phyloP scores from a whole-genome alignment of 441 rosid species.

The Populus hybrid region DNA sequence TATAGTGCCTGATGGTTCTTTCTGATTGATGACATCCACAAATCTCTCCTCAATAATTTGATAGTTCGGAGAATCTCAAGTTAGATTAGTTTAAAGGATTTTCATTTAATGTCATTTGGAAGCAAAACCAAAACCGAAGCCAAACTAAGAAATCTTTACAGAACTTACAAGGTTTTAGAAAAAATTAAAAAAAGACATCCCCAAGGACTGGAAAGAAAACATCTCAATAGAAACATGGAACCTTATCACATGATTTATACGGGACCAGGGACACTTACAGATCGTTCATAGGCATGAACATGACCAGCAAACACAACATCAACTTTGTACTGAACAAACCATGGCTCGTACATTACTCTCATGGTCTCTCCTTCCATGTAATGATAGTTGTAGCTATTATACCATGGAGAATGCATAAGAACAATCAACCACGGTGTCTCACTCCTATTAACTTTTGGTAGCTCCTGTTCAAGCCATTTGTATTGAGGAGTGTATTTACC shows the following conservation, averaged over 20 bases:
- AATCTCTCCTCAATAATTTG: background rate
- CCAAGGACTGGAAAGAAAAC: background rate
- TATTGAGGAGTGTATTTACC: constrained; percentile 87
- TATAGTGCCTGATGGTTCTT: background rate
- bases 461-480: constrained; percentile 67
- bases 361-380: constrained; percentile 96
- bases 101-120: background rate
- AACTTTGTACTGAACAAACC: constrained; percentile 77
- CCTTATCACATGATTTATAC: background rate
- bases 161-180: background rate
- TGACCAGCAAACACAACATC: constrained; percentile 89
- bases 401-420: constrained; percentile 86
- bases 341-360: constrained; percentile 82
- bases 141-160: background rate
- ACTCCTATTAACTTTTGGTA: constrained; percentile 72
- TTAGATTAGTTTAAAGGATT: no score
- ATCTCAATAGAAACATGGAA: background rate
- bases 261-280: constrained; percentile 49
- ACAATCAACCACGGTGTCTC: constrained; percentile 96
- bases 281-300: constrained; percentile 90
- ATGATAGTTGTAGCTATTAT: constrained; percentile 85
- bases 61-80: background rate
- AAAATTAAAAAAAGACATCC: background rate
- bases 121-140: background rate
- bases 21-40: background rate